Base-by-base conservation (phyloP, 129 eudicot genomes). In the Tagetes erecta region DNA sequence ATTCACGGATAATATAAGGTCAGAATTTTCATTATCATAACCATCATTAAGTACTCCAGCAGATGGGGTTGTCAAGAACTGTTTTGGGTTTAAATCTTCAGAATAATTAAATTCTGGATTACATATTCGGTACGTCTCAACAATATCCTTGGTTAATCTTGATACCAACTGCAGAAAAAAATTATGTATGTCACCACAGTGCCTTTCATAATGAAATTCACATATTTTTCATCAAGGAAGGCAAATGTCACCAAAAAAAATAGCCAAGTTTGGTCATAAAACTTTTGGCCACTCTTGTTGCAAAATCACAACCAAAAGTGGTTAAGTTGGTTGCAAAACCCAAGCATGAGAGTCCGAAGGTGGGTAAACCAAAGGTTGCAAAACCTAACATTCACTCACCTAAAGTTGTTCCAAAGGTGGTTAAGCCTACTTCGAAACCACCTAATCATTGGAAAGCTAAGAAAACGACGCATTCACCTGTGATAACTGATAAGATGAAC, bases 21-120 rank as follows among this genome's bases (percentile, higher is more conserved):
- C 97, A 12, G 99, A 88, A 46, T 94, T 88, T 71, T 84, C 93
- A 84, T 94, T 94, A 82, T 94, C 99, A 81, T 73, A 62, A 47
- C 97, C 97, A 78, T 91, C 99, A 81, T 94, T 94, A 62, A 84
- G 82, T 76, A 87, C 93, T 68, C 97, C 99, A 39, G 71, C 68
- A 63, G 98, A 83, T 35, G 98, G 98, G 77, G 89, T 88, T 44
- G 98, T 94, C 83, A 94, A 72, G 75, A 84, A 94, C 81, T 96
- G 82, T 84, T 94, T 94, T 59, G 87, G 91, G 73, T 83, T 88
- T 64, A 85, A 58, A 69, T 85, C 96, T 41, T 90, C 96, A 27
- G 88, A 80, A 79, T 81, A 90, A 30, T 67, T 85, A 73, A 90
- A 94, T 41, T 86, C 83, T 2, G 98, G 90, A 75, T 94, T 90